Evolutionary conservation across 192 early-diverging fungal genomes (phyloP), one percentile per base, ranked within the genome.

Genomic region (Backusella parvicylindrica): DNA sequence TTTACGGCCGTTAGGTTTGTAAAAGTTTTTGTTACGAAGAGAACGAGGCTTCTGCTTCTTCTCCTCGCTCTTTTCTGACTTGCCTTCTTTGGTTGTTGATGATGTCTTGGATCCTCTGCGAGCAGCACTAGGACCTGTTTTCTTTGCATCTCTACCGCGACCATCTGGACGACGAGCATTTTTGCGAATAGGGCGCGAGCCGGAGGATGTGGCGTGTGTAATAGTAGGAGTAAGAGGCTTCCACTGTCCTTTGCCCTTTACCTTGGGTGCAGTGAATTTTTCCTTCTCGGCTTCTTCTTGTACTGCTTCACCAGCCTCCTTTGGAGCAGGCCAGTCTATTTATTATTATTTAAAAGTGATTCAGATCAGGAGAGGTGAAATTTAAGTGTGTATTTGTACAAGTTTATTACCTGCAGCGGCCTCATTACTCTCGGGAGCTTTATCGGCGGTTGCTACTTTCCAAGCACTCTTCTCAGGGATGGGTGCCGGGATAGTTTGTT

Each of bases 191-290:
- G 68, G 41, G 37, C 74, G 73, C 26, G 82, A 74, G 32, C 73
- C 67, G 30, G 84, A 77, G 47, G 75, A 26, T 36, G 73, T 23
- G 9, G 84, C 74, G 38, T 89, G 88, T 28, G 84, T 85, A 37
- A 89, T 87, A 30, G 77, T 86, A 47, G 83, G 84, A 21, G 81
- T 84, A 37, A 78, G 80, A 9, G 77, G 79, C 9, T 84, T 85
- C 88, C 88, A 89, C 77, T 87, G 86, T 47, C 81, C 82, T 64
- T 84, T 73, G 30, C 72, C 30, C 37, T 73, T 73, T 1, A 73
- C 72, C 43, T 72, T 60, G 32, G 49, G 49, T 38, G 49, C 49
- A 60, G 47, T 18, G 12, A 70, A 64, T 31, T 64, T 64, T 64
- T 73, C 72, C 70, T 79, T 79, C 43, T 79, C 73, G 16, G 68